Base-by-base conservation (phyloP, 768 basidiomycete species). In the Mycena belliarum region DNA sequence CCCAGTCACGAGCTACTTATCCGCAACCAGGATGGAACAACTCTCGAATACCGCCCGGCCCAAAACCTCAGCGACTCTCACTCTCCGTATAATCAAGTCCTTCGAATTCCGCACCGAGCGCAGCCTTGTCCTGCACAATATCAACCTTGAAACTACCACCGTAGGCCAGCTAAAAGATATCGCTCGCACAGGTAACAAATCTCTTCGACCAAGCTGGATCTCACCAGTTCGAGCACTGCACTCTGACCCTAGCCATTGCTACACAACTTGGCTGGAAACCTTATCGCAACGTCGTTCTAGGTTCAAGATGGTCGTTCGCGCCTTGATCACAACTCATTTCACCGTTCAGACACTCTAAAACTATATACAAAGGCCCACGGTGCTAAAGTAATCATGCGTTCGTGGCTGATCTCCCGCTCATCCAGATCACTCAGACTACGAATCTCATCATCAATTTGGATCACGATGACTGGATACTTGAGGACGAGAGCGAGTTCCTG, bases 401-500 rank as follows among this genome's bases (percentile, higher is more conserved):
- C 18, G 29, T 52, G n/a, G 37, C 18, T 16, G 33, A 44, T 35
- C 35, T 23, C 38, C 52, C 48, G 23, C 24, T 37, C 25, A 32
- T 54, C 7, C 25, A 49, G 44, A 35, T 55, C 48, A 38, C 33
- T 16, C 66, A 98, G 96, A 96, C 95, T 1, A 91, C 91, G 29
- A 98, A 99, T 75, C 80, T 99, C 26, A 98, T 99, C 72, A 98
- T 99, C 69, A 99, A 99, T 72, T 82, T 98, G 55, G 94, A 97
- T 67, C 84, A 95, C 66, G 96, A 98, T 56, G 91, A 93, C 10
- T 96, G 94, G 91, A 91, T 98, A 60, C 73, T 95, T 16, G 75
- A 82, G 45, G 85, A 93, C 61, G 87, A 88, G 38, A 68, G 69
- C 9, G 82, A 81, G 66, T 78, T 75, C 1, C 79, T 99, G n/a